Conservation (phyloP, 768 basidiomycete species). For the Fomitopsis pulvina region DNA sequence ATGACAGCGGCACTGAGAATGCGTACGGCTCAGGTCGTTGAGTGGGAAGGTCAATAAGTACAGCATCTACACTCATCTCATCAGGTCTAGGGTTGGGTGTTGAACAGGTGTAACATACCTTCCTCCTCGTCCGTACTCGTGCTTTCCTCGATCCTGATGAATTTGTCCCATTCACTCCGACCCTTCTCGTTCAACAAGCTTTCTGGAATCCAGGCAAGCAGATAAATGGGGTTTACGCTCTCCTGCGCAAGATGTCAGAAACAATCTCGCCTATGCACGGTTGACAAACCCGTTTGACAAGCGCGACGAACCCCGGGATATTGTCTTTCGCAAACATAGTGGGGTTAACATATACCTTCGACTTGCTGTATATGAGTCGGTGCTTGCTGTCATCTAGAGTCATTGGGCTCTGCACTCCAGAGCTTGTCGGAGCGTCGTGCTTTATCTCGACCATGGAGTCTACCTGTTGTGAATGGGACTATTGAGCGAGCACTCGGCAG, state of each 20-base stretch:
- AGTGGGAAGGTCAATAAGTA: constrained; percentile 79
- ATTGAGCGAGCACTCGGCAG: background rate
- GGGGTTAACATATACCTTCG: constrained; percentile 93
- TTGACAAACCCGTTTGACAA: constrained; percentile 77
- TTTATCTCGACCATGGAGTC: constrained; percentile 28
- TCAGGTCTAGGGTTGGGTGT: constrained; percentile 7
- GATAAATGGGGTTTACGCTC: constrained; percentile 64
- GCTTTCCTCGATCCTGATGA: constrained; percentile 75
- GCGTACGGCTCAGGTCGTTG: constrained; percentile 88
- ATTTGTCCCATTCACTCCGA: constrained; percentile 83
- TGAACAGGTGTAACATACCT: constrained; percentile 36
- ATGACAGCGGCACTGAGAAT: constrained; percentile 88
- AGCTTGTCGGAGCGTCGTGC: constrained; percentile 6
- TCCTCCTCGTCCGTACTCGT: constrained; percentile 55
- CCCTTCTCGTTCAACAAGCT: constrained; percentile 78
- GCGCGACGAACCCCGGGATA: constrained; percentile 86
- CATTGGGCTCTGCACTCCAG: constrained; percentile 4
- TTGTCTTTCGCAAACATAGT: constrained; percentile 90
- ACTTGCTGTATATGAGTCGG: constrained; percentile 82
- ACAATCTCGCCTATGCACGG: constrained; percentile 1
- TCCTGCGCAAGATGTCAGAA: constrained; percentile 42
- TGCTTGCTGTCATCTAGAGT: constrained; percentile 42
- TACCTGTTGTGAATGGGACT: constrained; percentile 10
- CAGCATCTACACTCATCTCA: constrained; percentile 48
- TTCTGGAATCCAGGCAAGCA: constrained; percentile 94